Evolutionary conservation across 2,329 filamentous ascomycete genomes (phyloP).

Genomic region (Ascochyta clinopodiicola): DNA sequence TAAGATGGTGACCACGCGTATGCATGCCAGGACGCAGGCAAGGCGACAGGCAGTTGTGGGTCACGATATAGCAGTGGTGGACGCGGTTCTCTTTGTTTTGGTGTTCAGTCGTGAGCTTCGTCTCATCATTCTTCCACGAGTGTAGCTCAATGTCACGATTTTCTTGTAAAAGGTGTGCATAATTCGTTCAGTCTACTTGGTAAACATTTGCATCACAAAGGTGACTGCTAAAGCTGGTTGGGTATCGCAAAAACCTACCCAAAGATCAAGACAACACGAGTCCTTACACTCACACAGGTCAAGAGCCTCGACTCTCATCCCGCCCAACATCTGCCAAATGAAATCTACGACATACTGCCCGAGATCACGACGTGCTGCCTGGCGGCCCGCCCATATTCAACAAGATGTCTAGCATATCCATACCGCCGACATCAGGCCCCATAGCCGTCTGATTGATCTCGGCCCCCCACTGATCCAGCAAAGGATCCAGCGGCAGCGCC

Average conservation of each 20-base stretch:
- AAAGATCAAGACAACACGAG: neutral
- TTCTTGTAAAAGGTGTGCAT: too few relatives aligned
- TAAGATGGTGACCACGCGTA: too few relatives aligned
- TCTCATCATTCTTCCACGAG: too few relatives aligned
- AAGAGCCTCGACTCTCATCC: neutral
- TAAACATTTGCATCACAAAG: too few relatives aligned
- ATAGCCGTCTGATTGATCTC: constrained; percentile 63
- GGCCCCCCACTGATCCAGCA: constrained; percentile 64
- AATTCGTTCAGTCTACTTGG: too few relatives aligned
- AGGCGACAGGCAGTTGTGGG: too few relatives aligned
- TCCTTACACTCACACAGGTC: neutral
- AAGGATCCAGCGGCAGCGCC: constrained; percentile 65
- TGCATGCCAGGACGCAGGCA: too few relatives aligned
- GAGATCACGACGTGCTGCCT: constrained; percentile 22
- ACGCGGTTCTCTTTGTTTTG: too few relatives aligned
- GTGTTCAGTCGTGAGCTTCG: too few relatives aligned
- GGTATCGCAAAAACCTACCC: constrained; percentile 9
- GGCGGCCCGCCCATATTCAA: constrained; percentile 48
- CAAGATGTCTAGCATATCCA: constrained; percentile 59
- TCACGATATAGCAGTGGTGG: too few relatives aligned
- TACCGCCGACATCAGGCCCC: constrained; percentile 69
- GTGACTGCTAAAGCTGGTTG: neutral
- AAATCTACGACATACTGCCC: too few relatives aligned
- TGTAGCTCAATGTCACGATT: too few relatives aligned
- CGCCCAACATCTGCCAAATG: neutral